Conservation (phyloP, 1,139 yeast genomes). For the Magnusiomyces fungicola region DNA sequence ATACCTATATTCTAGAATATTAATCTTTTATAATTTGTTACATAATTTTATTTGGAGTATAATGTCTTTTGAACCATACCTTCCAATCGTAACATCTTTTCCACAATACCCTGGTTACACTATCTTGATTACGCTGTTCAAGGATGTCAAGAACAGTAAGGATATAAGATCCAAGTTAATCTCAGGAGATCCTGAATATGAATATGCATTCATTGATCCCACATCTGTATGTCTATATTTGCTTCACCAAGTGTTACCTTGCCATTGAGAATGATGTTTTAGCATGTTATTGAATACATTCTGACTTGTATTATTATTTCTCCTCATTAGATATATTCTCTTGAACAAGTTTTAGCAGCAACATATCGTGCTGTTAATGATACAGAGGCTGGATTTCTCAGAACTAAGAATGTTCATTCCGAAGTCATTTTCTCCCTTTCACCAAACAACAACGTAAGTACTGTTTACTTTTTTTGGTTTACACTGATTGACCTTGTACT, state of each 20-base stretch:
- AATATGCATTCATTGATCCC: slow-evolving; percentile 46
- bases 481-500: neutral
- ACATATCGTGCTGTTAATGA: slow-evolving; percentile 45
- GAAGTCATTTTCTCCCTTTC: slow-evolving; percentile 48
- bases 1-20: too few species aligned
- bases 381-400: slow-evolving; percentile 32
- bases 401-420: slow-evolving; percentile 46
- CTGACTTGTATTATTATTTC: neutral
- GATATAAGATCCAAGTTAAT: slow-evolving; percentile 9
- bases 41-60: too few species aligned
- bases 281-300: neutral
- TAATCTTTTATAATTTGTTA: too few species aligned
- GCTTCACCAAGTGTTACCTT: neutral
- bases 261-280: neutral
- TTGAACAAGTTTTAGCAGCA: slow-evolving; percentile 45
- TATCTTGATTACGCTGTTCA: slow-evolving; percentile 36
- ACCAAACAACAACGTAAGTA: slow-evolving; percentile 39
- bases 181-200: slow-evolving; percentile 33
- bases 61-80: neutral
- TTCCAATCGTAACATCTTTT: slow-evolving; percentile 20
- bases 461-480: too few species aligned
- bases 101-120: slow-evolving; percentile 40
- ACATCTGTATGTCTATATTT: slow-evolving; percentile 28
- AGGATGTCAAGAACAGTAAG: slow-evolving; percentile 34
- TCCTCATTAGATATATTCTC: slow-evolving; percentile 26